phyloP scores from a whole-genome alignment of 495 filamentous ascomycete species.

The Aspergillus coremiiformis region DNA sequence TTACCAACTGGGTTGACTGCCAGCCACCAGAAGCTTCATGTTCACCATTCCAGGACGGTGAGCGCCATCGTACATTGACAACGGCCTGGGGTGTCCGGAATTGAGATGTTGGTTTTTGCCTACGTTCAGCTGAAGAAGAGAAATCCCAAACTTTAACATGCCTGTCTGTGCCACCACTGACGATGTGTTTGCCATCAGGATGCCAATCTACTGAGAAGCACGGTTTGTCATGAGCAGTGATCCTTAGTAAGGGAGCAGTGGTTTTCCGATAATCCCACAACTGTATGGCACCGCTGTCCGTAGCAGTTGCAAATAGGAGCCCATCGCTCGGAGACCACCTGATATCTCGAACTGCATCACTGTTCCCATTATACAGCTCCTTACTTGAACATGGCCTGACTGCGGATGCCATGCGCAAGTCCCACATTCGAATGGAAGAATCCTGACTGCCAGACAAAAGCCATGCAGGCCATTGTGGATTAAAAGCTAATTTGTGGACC shows the following conservation, averaged over 20 bases:
- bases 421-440: constrained; percentile 78
- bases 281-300: constrained; percentile 74
- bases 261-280: constrained; percentile 60
- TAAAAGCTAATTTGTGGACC: constrained; percentile 86
- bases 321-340: constrained; percentile 84
- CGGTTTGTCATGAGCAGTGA: constrained; percentile 75
- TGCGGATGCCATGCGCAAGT: constrained; percentile 50
- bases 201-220: constrained; percentile 91
- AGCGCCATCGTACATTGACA: constrained; percentile 76
- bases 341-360: constrained; percentile 76
- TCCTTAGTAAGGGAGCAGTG: constrained; percentile 55
- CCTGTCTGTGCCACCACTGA: constrained; percentile 75
- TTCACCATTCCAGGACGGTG: constrained; percentile 64
- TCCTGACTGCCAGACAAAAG: constrained; percentile 90
- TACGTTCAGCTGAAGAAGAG: constrained; percentile 63
- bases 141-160: constrained; percentile 92
- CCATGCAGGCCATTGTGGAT: constrained; percentile 67
- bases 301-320: constrained; percentile 79
- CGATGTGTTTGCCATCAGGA: constrained; percentile 83
- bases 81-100: constrained; percentile 62
- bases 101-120: constrained; percentile 63
- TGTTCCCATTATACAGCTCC: constrained; percentile 52
- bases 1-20: constrained; percentile 62
- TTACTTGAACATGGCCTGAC: constrained; percentile 49
- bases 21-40: constrained; percentile 55